Evolutionary conservation across 2,329 filamentous ascomycete species (phyloP).

Genomic region (Macrophomina pseudophaseolina): DNA sequence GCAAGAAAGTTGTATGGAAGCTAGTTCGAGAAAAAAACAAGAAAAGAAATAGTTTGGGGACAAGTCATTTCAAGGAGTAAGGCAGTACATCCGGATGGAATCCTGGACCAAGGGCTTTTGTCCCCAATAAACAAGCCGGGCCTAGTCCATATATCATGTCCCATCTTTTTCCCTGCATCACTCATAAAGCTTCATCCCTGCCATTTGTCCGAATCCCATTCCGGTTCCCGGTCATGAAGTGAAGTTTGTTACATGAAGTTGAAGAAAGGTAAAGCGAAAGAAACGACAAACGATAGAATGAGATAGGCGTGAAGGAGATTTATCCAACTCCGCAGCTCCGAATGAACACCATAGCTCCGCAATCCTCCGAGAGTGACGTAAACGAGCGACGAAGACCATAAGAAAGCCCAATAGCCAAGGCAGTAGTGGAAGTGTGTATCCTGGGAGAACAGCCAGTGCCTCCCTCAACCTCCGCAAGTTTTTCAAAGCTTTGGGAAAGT

Average conservation of each 20-base stretch:
- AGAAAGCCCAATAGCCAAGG: not conserved
- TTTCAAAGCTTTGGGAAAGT: not conserved
- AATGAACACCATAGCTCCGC: conserved; percentile 24
- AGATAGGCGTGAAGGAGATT: conserved; percentile 6
- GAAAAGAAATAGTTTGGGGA: conserved; percentile 1
- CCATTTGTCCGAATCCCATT: conserved; percentile 11
- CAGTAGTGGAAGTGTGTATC: not conserved
- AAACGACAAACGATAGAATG: not conserved
- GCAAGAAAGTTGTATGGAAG: not conserved
- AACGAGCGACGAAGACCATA: conserved; percentile 21
- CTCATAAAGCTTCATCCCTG: conserved; percentile 15
- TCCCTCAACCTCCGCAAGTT: conserved; percentile 1
- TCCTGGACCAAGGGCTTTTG: conserved; percentile 9
- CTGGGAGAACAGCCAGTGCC: conserved; percentile 23
- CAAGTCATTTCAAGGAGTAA: conserved; percentile 9
- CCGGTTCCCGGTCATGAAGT: conserved; percentile 18
- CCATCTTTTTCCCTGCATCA: conserved; percentile 11
- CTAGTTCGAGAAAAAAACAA: not conserved
- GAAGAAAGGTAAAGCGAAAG: conserved; percentile 1
- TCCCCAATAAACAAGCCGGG: not conserved
- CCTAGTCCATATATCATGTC: conserved; percentile 21
- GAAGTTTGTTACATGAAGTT: conserved; percentile 23
- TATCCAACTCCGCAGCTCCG: conserved; percentile 26
- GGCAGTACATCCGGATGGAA: conserved; percentile 16
- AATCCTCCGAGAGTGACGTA: conserved; percentile 19